Percentiles rank a stretch among this genome's conserved stretches.
phyloP scores from a whole-genome alignment of 305 asterid species.

The Plantago coronopus region DNA sequence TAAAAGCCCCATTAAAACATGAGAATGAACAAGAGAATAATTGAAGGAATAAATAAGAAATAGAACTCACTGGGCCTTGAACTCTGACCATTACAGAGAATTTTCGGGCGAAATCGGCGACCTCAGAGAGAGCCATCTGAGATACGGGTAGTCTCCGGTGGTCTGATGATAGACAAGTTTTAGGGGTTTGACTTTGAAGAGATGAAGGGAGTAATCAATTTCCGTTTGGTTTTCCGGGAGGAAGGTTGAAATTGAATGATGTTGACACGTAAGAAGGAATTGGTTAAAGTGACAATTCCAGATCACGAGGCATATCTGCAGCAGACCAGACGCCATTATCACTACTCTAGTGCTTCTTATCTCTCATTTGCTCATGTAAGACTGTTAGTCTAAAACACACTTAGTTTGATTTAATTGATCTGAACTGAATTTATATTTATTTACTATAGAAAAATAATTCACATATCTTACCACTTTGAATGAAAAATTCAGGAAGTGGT shows the following conservation, averaged over 20 bases:
- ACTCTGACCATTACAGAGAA: constrained; percentile 90
- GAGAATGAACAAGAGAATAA: background rate
- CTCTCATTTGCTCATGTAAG: too few relatives aligned
- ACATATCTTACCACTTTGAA: too few relatives aligned
- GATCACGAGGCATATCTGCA: constrained; percentile 27
- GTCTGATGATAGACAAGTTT: background rate
- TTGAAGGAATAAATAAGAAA: background rate
- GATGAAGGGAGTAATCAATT: too few relatives aligned
- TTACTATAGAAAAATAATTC: too few relatives aligned
- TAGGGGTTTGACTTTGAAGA: background rate
- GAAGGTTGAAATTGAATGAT: constrained; percentile 5
- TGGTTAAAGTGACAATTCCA: constrained; percentile 17
- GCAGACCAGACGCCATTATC: too few relatives aligned
- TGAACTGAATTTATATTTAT: too few relatives aligned
- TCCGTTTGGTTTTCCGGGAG: too few relatives aligned
- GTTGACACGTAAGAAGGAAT: background rate
- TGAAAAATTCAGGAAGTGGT: too few relatives aligned
- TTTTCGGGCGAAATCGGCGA: constrained; percentile 72
- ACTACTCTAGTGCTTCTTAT: too few relatives aligned
- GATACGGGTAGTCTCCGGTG: background rate
- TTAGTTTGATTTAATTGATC: too few relatives aligned
- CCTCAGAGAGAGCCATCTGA: constrained; percentile 69
- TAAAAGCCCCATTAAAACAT: constrained; percentile 11
- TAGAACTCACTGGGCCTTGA: constrained; percentile 85
- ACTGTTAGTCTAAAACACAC: too few relatives aligned